Base-by-base conservation (phyloP, 257 asterid genomes). In the Solanum tarapatanum region DNA sequence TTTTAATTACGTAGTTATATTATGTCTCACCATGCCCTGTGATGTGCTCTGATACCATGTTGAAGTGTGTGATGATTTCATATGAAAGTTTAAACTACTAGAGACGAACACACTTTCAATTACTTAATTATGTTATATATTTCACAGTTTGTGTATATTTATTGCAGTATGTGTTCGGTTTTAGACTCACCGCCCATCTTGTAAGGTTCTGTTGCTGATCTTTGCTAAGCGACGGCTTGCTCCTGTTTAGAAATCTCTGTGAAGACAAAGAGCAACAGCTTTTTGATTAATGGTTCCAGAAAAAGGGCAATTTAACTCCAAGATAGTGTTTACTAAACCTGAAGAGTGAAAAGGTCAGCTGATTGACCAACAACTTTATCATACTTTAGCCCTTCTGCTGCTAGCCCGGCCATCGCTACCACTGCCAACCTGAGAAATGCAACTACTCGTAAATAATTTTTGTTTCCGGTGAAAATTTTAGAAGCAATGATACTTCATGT, bases 171-270 rank as follows among this genome's bases (percentile, higher is more conserved):
- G 66, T 17, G 3, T 26, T 2, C 11, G 2, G 10, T 8, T 16
- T 16, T 76, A 30, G 48, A 92, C 94, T 93, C 93, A 97, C 99
- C 2, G 98, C 99, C 98, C 99, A 97, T 94, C 99, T 91, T 45
- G 99, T 97, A 83, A 97, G 96, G 89, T 97, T 97, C 87, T 97
- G 98, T 91, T 97, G 99, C 92, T 97, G 98, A 3, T 94, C 99
- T 90, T 92, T 94, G 94, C 94, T 94, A 82, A 95, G 91, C 87
- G 88, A 91, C 13, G 98, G 98, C 88, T 95, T 97, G 91, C 97
- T 93, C 90, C 98, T 89, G 92, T 97, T 97, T 84, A 97, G 93
- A 48, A 97, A 94, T 91, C 99, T 95, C 99, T 96, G 93, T 72
- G 43, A 72, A 48, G 43, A 72, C 73, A 48, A 28, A 36, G 21